Evolutionary conservation across 108 stramenopile genomes (phyloP).

Genomic region (Cyclotella kingstonii): DNA sequence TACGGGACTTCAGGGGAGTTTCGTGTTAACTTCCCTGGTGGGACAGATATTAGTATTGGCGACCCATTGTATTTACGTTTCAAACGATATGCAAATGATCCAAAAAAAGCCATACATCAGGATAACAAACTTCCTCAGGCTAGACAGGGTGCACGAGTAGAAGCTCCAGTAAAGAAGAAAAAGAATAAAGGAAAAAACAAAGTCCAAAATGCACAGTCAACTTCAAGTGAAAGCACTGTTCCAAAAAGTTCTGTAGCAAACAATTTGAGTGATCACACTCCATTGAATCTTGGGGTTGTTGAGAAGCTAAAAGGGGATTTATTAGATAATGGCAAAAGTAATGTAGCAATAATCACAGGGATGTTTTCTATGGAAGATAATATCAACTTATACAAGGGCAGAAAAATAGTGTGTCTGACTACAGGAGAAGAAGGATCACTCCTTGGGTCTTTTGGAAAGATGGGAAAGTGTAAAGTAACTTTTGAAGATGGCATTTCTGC

Average conservation of each 20-base stretch:
- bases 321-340: constrained; percentile 61
- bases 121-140: constrained; percentile 60
- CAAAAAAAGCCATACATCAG: constrained; percentile 83
- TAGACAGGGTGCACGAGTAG: constrained; percentile 63
- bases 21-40: constrained; percentile 81
- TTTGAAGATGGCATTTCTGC: constrained; percentile 77
- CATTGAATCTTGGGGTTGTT: constrained; percentile 49
- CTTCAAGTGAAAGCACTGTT: not conserved
- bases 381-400: constrained; percentile 68
- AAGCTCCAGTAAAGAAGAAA: constrained; percentile 41
- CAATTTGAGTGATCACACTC: not conserved
- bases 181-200: constrained; percentile 53
- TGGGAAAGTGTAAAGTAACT: constrained; percentile 92
- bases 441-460: constrained; percentile 89
- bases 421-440: constrained; percentile 75
- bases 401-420: constrained; percentile 47
- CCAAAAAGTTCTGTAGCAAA: not conserved
- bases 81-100: constrained; percentile 80
- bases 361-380: constrained; percentile 89
- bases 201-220: constrained; percentile 18
- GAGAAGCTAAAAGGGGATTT: constrained; percentile 80
- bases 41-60: constrained; percentile 68
- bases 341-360: constrained; percentile 77
- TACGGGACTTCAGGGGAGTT: constrained; percentile 94
- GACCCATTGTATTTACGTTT: constrained; percentile 70